A percentile compares a stretch with the other conserved stretches of the same genome.
Evolutionary conservation across 2,329 filamentous ascomycete genomes (phyloP).

Genomic region (Penicillium sp.): DNA sequence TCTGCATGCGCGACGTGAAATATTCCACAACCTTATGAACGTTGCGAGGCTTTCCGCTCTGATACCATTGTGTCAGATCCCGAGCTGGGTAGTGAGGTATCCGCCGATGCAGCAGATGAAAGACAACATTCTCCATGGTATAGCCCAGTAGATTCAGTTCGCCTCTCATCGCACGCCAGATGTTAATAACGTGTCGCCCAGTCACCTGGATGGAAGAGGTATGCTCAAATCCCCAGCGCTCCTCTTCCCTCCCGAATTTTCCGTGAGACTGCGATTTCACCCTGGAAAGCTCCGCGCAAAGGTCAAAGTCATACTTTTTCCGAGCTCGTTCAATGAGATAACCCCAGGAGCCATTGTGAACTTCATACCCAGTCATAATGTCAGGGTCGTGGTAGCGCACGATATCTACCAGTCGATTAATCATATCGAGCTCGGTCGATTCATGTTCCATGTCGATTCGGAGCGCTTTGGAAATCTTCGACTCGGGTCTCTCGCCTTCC

Average conservation of each 20-base stretch:
- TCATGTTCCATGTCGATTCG: slow-evolving; percentile 69
- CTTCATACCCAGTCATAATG: slow-evolving; percentile 90
- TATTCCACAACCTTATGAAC: slow-evolving; percentile 74
- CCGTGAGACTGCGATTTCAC: slow-evolving; percentile 82
- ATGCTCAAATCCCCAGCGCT: slow-evolving; percentile 91
- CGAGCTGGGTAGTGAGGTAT: slow-evolving; percentile 83
- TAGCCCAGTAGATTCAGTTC: slow-evolving; percentile 91
- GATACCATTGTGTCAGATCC: slow-evolving; percentile 80
- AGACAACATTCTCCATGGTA: slow-evolving; percentile 92
- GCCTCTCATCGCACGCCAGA: slow-evolving; percentile 94
- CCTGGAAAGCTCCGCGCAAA: slow-evolving; percentile 87
- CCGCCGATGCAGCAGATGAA: slow-evolving; percentile 81
- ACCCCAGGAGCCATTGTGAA: slow-evolving; percentile 91
- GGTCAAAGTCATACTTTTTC: slow-evolving; percentile 80
- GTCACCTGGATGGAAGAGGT: slow-evolving; percentile 91
- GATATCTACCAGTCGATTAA: slow-evolving; percentile 82
- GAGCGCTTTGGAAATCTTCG: slow-evolving; percentile 62
- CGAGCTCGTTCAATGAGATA: slow-evolving; percentile 89
- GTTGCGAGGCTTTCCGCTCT: slow-evolving; percentile 64
- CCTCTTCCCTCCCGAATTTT: slow-evolving; percentile 78
- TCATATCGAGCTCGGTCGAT: slow-evolving; percentile 74
- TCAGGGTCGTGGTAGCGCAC: slow-evolving; percentile 85
- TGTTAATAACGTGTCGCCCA: slow-evolving; percentile 92
- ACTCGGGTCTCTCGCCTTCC: slow-evolving; percentile 57
- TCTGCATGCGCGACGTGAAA: slow-evolving; percentile 69